Evolutionary conservation across 495 filamentous ascomycete species (phyloP).

Genomic region (Lasiosphaeria hispida): DNA sequence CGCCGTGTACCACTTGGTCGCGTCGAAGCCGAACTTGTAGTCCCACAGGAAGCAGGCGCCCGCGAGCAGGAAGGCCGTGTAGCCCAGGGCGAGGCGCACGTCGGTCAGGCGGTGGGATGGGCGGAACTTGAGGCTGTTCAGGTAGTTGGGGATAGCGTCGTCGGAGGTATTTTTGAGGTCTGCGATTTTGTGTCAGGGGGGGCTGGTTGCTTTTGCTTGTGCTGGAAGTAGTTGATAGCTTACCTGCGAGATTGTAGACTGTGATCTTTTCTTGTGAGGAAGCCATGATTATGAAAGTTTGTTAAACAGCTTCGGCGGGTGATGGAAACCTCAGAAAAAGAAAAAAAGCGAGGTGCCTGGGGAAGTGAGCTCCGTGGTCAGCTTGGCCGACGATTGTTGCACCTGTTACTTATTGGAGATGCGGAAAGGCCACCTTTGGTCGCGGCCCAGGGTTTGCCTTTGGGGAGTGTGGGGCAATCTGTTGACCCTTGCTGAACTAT

Average conservation of each 20-base stretch:
- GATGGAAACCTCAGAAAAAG: no score
- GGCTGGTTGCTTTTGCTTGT: not conserved
- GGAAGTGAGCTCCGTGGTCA: no score
- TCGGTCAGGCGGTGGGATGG: conserved; percentile 80
- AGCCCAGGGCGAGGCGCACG: conserved; percentile 78
- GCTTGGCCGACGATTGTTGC: not conserved
- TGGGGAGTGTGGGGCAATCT: not conserved
- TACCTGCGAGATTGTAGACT: conserved; percentile 68
- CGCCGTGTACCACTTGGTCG: conserved; percentile 70
- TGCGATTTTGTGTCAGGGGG: conserved; percentile 30
- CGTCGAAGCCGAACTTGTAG: conserved; percentile 85
- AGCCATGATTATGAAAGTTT: conserved; percentile 30
- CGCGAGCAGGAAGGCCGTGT: conserved; percentile 74
- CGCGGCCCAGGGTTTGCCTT: not conserved
- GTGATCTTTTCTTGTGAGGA: conserved; percentile 57
- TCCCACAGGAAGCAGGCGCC: conserved; percentile 85
- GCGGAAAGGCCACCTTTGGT: conserved; percentile 17
- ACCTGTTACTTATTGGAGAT: not conserved
- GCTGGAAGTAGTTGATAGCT: conserved; percentile 8
- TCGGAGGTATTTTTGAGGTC: conserved; percentile 96
- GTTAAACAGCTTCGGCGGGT: no score
- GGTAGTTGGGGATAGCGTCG: conserved; percentile 90
- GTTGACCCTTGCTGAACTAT: not conserved
- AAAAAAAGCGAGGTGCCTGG: no score
- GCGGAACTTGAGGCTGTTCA: conserved; percentile 75